These are phyloP conservation scores for Phytophthora constricta DNA, from an alignment of 352 stramenopile species.

Conservation along the genomic window DNA sequence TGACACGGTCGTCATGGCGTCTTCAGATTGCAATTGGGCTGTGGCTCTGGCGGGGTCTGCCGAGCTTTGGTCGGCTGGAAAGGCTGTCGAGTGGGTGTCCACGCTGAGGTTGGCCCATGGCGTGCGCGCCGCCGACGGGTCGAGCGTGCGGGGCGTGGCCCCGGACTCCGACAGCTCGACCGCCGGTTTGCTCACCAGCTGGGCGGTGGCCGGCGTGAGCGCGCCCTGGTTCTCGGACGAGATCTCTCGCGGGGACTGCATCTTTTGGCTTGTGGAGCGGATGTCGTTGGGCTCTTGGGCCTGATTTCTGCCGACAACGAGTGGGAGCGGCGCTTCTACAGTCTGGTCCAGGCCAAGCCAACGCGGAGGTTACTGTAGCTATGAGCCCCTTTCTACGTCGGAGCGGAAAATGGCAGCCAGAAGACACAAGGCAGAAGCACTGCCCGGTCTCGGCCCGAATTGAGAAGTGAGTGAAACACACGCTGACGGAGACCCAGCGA, in stretches of 20 bases:
- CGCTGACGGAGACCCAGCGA: neutral
- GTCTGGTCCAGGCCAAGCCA: conserved; percentile 27
- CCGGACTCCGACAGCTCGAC: conserved; percentile 39
- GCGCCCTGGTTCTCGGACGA: conserved; percentile 72
- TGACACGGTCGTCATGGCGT: conserved; percentile 4
- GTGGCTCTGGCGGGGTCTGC: conserved; percentile 6
- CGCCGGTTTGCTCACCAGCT: conserved; percentile 56
- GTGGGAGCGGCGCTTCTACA: conserved; percentile 27
- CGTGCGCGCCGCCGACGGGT: conserved; percentile 48
- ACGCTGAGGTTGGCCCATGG: conserved; percentile 81
- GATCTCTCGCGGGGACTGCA: conserved; percentile 69
- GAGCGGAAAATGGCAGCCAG: neutral
- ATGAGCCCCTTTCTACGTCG: conserved; percentile 19
- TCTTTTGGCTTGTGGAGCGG: conserved; percentile 6
- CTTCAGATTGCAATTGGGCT: conserved; percentile 10
- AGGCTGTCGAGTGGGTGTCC: conserved; percentile 44
- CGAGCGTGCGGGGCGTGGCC: conserved; percentile 61
- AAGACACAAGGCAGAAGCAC: too few species aligned
- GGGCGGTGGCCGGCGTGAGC: conserved; percentile 68
- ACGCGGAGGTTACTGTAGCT: conserved; percentile 24
- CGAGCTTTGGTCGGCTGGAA: neutral
- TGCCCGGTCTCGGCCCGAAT: neutral
- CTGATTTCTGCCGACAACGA: conserved; percentile 25
- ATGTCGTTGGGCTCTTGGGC: neutral
- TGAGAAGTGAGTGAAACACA: neutral